Evolutionary conservation across 2,329 filamentous ascomycete genomes (phyloP), one percentile per base, ranked within the genome.

Genomic region (Exophiala oligosperma): DNA sequence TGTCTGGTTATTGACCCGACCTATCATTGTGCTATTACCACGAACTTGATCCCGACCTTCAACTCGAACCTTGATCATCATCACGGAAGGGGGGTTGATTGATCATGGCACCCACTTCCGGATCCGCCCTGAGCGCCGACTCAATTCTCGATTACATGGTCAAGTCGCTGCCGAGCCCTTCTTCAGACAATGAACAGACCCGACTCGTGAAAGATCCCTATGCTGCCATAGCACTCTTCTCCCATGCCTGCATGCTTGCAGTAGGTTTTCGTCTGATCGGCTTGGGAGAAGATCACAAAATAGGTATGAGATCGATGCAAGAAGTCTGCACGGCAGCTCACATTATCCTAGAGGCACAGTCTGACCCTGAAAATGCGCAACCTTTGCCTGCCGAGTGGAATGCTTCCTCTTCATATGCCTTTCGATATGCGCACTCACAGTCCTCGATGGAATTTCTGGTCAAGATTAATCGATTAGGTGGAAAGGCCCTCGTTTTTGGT

Each of bases 371-470:
- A 47, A 81, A 73, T 47, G 69, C 84, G 8, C 84, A 83, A 7
- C 80, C 86, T 32, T 81, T 97, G 2, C 90, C 91, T 0, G 58
- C 81, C 14, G 83, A 86, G 75, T 97, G 94, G 94, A 96, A 96
- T 73, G 78, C 85, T 11, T 83, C 84, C 61, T 85, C 86, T 12
- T 78, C 79, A 48, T 88, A 91, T 71, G 84, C 88, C 56, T 97
- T 97, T 74, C 85, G 92, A 63, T 97, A 97, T 76, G 85, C 86
- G 2, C 92, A 97, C 73, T 80, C 84, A 24, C 90, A 96, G 71
- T 96, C 91, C 0, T 87, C 91, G 14, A 90, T 92, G 83, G 84
- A 88, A 59, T 96, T 89, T 70, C 80, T 96, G 28, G 73, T 97
- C 65, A 93, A 92, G 71, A 76, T 96, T 62, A 91, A 88, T 72